These are phyloP conservation scores for Phyllachora maydis DNA, from an alignment of 2,329 filamentous ascomycete species.

Conservation along the genomic window DNA sequence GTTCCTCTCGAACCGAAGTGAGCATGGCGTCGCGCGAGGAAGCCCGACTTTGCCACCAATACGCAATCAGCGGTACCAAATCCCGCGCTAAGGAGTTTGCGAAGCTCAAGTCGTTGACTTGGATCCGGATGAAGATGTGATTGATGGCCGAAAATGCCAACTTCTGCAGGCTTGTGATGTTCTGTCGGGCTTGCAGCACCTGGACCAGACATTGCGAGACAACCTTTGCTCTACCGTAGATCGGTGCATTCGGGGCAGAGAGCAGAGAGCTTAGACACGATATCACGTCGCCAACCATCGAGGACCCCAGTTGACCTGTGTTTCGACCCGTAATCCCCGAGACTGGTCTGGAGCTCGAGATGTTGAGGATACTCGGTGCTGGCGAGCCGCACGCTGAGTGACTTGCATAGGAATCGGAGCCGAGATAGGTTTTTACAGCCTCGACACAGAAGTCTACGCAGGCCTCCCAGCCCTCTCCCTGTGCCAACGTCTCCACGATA, in stretches of 20 bases:
- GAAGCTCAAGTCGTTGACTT: constrained; percentile 47
- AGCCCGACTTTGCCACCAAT: constrained; percentile 59
- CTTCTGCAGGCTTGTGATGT: constrained; percentile 43
- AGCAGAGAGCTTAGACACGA: constrained; percentile 45
- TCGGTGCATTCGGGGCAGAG: constrained; percentile 45
- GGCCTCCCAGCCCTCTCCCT: constrained; percentile 41
- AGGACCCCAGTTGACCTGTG: constrained; percentile 12
- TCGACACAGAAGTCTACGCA: constrained; percentile 52
- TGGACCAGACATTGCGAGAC: constrained; percentile 35
- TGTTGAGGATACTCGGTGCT: no score
- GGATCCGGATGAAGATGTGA: constrained; percentile 39
- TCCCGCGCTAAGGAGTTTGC: constrained; percentile 36
- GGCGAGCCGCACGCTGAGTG: no score
- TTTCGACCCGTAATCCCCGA: no score
- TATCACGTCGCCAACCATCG: constrained; percentile 31
- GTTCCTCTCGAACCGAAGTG: constrained; percentile 51
- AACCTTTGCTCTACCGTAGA: constrained; percentile 30
- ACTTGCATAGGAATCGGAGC: no score
- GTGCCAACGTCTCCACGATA: constrained; percentile 60
- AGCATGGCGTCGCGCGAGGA: constrained; percentile 37
- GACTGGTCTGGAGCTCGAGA: no score
- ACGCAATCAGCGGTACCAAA: constrained; percentile 49
- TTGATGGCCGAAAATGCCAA: constrained; percentile 61
- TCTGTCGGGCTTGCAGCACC: constrained; percentile 38
- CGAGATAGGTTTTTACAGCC: constrained; percentile 32